A percentile compares a stretch with the other conserved stretches of the same genome.
Conservation (phyloP, 164 flowering plant species). For the Vitis riparia region DNA sequence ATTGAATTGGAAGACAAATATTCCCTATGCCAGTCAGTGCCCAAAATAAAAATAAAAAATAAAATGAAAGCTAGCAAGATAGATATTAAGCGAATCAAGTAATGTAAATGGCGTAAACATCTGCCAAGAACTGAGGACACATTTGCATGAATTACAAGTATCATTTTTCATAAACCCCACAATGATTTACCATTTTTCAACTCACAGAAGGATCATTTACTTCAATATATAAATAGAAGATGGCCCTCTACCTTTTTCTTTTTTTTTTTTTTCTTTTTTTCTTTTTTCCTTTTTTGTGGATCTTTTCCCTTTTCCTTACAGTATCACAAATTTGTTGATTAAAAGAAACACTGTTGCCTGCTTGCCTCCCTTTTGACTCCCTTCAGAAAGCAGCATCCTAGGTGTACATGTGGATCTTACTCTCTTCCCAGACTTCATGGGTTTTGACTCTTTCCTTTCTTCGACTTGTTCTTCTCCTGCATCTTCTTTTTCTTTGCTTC, state of each 20-base stretch:
- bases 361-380: constrained; percentile 4
- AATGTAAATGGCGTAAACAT: constrained; percentile 7
- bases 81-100: constrained; percentile 4
- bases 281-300: neutral
- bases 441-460: constrained; percentile 50
- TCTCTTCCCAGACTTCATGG: constrained; percentile 14
- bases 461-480: constrained; percentile 78
- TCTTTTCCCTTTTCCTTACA: neutral
- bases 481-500: constrained; percentile 88
- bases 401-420: neutral
- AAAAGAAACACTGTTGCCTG: constrained; percentile 17
- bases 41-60: neutral
- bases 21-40: neutral
- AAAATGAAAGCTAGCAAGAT: neutral
- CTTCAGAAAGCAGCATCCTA: constrained; percentile 6
- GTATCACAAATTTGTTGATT: constrained; percentile 15
- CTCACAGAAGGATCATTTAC: constrained; percentile 8
- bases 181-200: constrained; percentile 21
- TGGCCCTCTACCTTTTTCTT: neutral
- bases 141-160: constrained; percentile 19
- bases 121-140: constrained; percentile 12
- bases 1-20: too few species aligned
- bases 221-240: neutral
- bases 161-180: constrained; percentile 20
- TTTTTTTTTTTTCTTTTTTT: neutral